Evolutionary conservation across 192 early-diverging fungal species (phyloP).

Genomic region (Mortierella hygrophila): DNA sequence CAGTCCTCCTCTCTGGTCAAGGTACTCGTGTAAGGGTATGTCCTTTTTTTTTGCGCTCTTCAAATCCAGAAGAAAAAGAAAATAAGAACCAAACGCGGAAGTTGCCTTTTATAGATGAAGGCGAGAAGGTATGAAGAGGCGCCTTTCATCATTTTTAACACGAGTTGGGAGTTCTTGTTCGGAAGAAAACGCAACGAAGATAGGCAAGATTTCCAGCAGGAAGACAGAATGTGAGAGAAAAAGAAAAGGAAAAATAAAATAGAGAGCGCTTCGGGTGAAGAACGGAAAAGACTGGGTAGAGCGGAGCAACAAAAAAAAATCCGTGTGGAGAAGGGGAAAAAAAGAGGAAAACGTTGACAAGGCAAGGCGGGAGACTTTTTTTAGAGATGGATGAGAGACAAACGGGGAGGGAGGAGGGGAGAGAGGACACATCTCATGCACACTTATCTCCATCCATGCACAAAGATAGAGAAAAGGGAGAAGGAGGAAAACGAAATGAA

Average conservation of each 20-base stretch:
- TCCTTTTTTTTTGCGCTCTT: neutral
- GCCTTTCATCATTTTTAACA: neutral
- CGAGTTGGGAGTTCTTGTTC: neutral
- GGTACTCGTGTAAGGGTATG: neutral
- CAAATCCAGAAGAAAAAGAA: neutral
- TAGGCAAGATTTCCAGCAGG: neutral
- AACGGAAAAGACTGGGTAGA: neutral
- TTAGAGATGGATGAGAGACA: neutral
- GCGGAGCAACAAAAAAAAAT: conserved; percentile 17
- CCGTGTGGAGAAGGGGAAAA: conserved; percentile 24
- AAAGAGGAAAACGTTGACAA: conserved; percentile 8
- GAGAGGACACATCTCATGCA: neutral
- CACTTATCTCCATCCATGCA: neutral
- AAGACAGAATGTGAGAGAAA: neutral
- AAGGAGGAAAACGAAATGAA: neutral
- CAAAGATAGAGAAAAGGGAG: neutral
- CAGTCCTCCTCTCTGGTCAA: neutral
- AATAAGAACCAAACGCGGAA: conserved; percentile 1
- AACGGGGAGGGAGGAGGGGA: neutral
- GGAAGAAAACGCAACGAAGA: conserved; percentile 17
- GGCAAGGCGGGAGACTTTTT: neutral
- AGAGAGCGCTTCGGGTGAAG: neutral
- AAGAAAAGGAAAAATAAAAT: neutral
- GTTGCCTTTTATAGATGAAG: neutral
- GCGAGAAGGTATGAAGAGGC: conserved; percentile 9